Evolutionary conservation across 2,329 filamentous ascomycete species (phyloP).

Genomic region (Trichophaea hybrida): DNA sequence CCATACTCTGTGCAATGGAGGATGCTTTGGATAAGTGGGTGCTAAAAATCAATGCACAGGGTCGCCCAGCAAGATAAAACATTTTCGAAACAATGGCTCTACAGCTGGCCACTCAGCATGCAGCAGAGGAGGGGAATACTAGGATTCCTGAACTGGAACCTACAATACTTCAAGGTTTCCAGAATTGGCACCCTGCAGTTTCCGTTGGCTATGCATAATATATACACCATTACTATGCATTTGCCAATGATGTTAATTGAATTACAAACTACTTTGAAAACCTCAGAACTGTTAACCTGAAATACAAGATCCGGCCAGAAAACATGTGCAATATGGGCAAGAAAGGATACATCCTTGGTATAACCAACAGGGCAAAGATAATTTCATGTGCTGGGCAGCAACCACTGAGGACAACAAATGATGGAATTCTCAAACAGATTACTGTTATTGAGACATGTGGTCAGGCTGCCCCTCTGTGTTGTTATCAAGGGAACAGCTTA

Average conservation of each 20-base stretch:
- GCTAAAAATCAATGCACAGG: background rate
- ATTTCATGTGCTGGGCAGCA: background rate
- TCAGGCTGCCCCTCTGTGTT: conserved; percentile 5
- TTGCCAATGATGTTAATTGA: background rate
- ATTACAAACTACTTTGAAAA: background rate
- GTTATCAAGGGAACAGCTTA: conserved; percentile 10
- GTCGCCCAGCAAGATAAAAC: background rate
- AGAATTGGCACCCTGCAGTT: background rate
- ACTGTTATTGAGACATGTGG: background rate
- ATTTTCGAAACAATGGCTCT: background rate
- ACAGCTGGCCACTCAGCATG: background rate
- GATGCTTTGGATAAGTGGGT: background rate
- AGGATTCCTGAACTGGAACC: background rate
- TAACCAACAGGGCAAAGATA: background rate
- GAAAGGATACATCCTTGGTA: background rate
- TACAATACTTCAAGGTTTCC: background rate
- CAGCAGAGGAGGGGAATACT: background rate
- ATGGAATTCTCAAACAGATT: no score
- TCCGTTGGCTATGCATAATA: background rate
- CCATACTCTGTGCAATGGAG: background rate
- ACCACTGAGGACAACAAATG: no score
- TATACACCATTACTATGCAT: background rate
- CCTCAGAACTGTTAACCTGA: background rate
- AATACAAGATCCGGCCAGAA: background rate
- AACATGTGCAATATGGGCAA: background rate